Evolutionary conservation across 352 stramenopile species (phyloP), one percentile per base, ranked within the genome.

Genomic region (Ophiocytium majus): DNA sequence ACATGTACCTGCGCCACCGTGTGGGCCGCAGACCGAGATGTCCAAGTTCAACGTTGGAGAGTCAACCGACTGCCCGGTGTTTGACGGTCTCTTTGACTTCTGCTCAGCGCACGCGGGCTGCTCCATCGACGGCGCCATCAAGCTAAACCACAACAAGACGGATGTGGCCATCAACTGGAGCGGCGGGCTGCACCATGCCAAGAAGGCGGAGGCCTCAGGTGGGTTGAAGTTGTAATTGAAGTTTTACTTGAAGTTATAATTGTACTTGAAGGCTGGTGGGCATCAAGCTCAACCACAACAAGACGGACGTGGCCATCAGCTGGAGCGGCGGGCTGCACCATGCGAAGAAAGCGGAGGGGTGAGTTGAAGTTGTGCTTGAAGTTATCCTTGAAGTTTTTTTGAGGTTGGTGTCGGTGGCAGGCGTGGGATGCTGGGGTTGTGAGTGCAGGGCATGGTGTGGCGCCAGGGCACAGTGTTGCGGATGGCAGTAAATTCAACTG

Each of bases 91-190:
- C 28, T 99, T 98, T 88, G 95, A 99, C 88, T 99, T 99, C 89
- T 99, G 95, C 82, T 94, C 97, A 71, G 76, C 75, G 37, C 99
- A 99, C 86, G 95, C 96, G 0, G 97, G 97, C 36, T 96, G 94
- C 14, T 98, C 94, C 0, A 86, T 99, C 23, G 97, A 99, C 88
- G 96, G 95, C 34, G 97, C 97, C n/a, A 93, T 97, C 43, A 94
- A 97, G 83, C 91, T 99, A 35, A 99, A 99, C 86, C 93, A 98
- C 74, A 93, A 93, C 23, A 90, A 98, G 75, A 95, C 93, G 37
- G 96, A 99, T 88, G 97, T 99, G 83, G 94, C 92, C 81, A 97
- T 99, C 79, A 99, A 99, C 90, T 99, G 97, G 97, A 94, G 94
- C 5, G 97, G 97, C 32, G 97, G 97, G 33, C 89, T 99, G 34